phyloP scores from a whole-genome alignment of 2,329 filamentous ascomycete genomes.

The Orbilia oligospora region DNA sequence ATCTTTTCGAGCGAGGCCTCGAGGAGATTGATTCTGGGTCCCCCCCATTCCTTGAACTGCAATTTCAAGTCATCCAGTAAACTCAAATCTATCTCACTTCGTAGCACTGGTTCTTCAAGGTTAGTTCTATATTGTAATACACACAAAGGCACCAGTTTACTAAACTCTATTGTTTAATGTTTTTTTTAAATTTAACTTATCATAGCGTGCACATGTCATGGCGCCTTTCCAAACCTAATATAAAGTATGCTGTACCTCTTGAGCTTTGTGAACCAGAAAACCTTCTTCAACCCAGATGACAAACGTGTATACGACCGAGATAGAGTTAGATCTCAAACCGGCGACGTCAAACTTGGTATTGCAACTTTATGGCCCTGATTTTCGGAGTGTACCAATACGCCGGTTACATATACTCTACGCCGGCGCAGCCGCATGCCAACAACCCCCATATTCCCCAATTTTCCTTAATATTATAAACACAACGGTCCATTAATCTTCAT shows the following conservation, averaged over 20 bases:
- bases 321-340: conserved; percentile 14
- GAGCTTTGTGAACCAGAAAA: neutral
- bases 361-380: conserved; percentile 1
- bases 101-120: neutral
- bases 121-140: neutral
- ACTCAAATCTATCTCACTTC: neutral
- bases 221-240: neutral
- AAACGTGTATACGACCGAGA: neutral
- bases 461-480: neutral
- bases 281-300: neutral
- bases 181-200: neutral
- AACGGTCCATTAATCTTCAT: too few species aligned
- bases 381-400: neutral
- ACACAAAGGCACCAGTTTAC: neutral
- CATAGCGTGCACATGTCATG: neutral
- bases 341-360: neutral
- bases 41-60: too few species aligned
- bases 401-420: conserved; percentile 2
- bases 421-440: neutral
- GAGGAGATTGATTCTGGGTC: too few species aligned
- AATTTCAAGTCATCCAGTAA: too few species aligned
- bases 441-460: neutral
- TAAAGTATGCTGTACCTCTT: neutral
- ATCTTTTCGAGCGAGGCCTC: neutral
- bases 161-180: neutral